Evolutionary conservation across 75 land plant genomes (phyloP).

Genomic region (Ceratopteris richardii): DNA sequence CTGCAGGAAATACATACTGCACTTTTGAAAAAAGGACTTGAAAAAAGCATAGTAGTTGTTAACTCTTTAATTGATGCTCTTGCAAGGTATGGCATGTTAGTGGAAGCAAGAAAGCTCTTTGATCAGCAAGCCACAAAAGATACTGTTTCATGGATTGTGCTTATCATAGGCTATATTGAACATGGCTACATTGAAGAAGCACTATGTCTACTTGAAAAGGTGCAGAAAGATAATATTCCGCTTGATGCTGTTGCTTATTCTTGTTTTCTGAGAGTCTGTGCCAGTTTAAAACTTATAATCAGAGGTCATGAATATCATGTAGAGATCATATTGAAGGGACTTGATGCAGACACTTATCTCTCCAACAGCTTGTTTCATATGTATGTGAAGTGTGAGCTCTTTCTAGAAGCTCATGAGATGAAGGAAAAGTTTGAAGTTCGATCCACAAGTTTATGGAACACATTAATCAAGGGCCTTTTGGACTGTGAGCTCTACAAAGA

Average conservation of each 20-base stretch:
- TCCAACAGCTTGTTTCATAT: no score
- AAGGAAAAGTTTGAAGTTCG: no score
- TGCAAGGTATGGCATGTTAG: slow-evolving; percentile 11
- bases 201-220: slow-evolving; percentile 10
- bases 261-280: no score
- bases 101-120: slow-evolving; percentile 5
- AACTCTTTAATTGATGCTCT: slow-evolving; percentile 6
- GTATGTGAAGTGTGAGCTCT: no score
- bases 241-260: no score
- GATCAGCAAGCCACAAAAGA: neutral
- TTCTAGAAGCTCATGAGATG: no score
- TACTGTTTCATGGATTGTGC: slow-evolving; percentile 11
- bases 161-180: slow-evolving; percentile 13
- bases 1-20: slow-evolving; percentile 8
- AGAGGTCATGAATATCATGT: no score
- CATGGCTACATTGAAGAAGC: slow-evolving; percentile 11
- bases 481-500: neutral
- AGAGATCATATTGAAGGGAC: no score
- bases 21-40: neutral
- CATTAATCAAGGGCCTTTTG: neutral
- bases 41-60: neutral
- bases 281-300: no score
- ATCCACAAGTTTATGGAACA: no score
- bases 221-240: neutral
- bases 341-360: no score